These are phyloP conservation scores for Rhizomucor miehei DNA, from an alignment of 371 early-diverging fungal genomes.

Conservation along the genomic window DNA sequence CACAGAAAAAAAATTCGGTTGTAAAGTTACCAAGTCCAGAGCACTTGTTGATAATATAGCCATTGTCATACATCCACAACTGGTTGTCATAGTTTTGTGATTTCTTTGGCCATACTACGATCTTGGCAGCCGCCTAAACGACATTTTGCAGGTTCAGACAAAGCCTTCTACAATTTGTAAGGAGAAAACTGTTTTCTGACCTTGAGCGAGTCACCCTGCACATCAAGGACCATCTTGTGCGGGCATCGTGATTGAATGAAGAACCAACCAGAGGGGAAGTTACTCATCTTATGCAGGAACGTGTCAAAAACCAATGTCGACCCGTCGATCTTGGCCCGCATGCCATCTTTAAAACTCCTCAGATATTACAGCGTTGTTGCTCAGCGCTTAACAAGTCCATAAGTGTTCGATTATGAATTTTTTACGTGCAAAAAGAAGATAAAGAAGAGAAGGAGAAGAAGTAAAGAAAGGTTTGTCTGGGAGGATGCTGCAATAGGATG, in stretches of 20 bases:
- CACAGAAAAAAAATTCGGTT: neutral
- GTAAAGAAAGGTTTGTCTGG: too few relatives aligned
- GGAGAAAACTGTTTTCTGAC: slow-evolving; percentile 22
- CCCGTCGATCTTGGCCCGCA: too few relatives aligned
- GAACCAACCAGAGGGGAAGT: slow-evolving; percentile 49
- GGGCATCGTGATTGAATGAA: slow-evolving; percentile 42
- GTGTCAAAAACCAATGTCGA: too few relatives aligned
- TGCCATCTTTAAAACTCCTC: too few relatives aligned
- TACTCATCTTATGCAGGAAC: slow-evolving; percentile 24
- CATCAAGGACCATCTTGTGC: slow-evolving; percentile 48
- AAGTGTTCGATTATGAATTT: too few relatives aligned
- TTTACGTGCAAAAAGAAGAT: too few relatives aligned
- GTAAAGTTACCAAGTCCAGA: slow-evolving; percentile 34
- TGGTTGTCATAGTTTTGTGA: slow-evolving; percentile 29
- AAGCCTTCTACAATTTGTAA: neutral
- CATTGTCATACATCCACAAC: slow-evolving; percentile 30
- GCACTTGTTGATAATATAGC: slow-evolving; percentile 27
- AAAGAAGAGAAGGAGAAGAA: too few relatives aligned
- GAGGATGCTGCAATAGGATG: too few relatives aligned
- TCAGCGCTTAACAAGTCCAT: too few relatives aligned
- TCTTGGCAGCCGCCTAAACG: slow-evolving; percentile 36
- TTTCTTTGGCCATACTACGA: slow-evolving; percentile 41
- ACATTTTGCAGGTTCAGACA: neutral
- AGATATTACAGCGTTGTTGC: too few relatives aligned
- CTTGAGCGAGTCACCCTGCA: slow-evolving; percentile 37